Base-by-base conservation (phyloP, 1,284 basidiomycete genomes). In the Afroboletus lepidellus region DNA sequence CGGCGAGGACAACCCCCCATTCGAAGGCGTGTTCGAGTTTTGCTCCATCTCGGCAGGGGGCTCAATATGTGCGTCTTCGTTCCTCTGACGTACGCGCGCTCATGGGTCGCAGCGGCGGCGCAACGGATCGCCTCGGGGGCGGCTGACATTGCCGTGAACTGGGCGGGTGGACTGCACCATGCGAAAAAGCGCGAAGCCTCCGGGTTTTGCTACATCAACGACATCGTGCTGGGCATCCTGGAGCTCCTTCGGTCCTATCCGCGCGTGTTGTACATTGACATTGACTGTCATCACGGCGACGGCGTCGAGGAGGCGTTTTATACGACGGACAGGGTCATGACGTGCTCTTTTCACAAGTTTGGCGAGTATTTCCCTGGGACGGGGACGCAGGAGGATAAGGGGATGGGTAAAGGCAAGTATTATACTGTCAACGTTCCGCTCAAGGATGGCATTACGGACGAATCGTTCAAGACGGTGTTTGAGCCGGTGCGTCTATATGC, bases 241-340 rank as follows among this genome's bases (percentile, higher is more conserved):
- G 94, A 97, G 71, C 83, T 97, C 13, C 76, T 96, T 13, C 81
- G 92, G 60, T 83, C 75, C 45, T 85, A 83, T 64, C 84, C 91
- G 0, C 89, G 97, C 51, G 95, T 99, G 2, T 77, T 99, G 23
- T 99, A 99, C 71, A 91, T 99, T 67, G 96, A 99, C 71, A 96
- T 99, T 52, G 96, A 99, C 71, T 94, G 94, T 51, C 96, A 98
- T 69, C 96, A 99, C 64, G 96, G 96, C 8, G 97, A 99, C 66
- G 97, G 96, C 18, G 96, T 99, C 32, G 96, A 99, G 65, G 96
- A 99, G 69, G 97, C 96, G 1, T 99, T 99, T 76, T 98, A 98
- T 71, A 94, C 92, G 23, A 98, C 94, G 3, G 91, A 99, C 69
- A 79, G 96, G 48, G 96, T 99, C 60, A 94, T 98, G 88, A 98